Conservation (phyloP, 2,329 filamentous ascomycete species). For the Septoria linicola region DNA sequence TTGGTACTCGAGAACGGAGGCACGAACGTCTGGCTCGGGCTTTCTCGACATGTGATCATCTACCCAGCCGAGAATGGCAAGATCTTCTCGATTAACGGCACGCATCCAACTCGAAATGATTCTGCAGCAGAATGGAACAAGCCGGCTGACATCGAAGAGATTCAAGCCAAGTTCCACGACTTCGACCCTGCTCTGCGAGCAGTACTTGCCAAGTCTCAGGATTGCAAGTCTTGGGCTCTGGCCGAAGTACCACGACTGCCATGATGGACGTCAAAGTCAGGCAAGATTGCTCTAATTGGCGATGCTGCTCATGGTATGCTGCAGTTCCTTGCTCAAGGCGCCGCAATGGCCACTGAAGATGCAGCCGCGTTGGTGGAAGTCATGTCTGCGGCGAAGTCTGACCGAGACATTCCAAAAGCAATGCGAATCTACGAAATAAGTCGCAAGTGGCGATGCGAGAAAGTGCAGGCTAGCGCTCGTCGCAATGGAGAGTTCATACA, state of each 20-base stretch:
- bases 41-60: conserved; percentile 10
- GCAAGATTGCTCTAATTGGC: conserved; percentile 2
- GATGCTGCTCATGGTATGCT: conserved; percentile 13
- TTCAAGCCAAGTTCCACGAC: conserved; percentile 6
- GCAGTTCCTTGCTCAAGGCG: conserved; percentile 12
- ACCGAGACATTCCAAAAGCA: conserved; percentile 1
- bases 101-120: conserved; percentile 8
- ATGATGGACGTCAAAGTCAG: conserved; percentile 11
- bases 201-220: conserved; percentile 1
- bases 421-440: conserved; percentile 7
- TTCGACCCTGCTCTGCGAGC: conserved; percentile 9
- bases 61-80: conserved; percentile 8
- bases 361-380: conserved; percentile 1
- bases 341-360: conserved; percentile 11
- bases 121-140: conserved; percentile 13
- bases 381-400: neutral
- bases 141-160: conserved; percentile 5
- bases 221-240: conserved; percentile 12
- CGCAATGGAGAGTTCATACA: conserved; percentile 12
- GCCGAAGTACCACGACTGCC: conserved; percentile 3
- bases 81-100: conserved; percentile 7
- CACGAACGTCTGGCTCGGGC: conserved; percentile 7
- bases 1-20: neutral
- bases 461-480: conserved; percentile 7
- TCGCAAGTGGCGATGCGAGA: conserved; percentile 14